Percentiles rank a stretch among this genome's conserved stretches.
phyloP scores from a whole-genome alignment of 257 asterid species.

The Paulownia fortunei region DNA sequence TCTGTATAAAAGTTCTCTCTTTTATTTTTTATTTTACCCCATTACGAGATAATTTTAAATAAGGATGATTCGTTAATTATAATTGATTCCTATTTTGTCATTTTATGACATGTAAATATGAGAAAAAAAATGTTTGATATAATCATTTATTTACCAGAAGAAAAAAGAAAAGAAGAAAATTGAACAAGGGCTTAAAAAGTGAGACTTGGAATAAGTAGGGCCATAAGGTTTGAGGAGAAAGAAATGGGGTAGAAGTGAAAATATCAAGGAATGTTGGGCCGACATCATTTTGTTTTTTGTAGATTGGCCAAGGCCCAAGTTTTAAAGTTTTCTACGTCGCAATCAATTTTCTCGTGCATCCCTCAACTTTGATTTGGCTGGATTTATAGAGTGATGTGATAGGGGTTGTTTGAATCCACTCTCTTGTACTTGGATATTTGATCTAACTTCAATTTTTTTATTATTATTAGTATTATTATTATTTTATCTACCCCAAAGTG shows the following conservation, averaged over 20 bases:
- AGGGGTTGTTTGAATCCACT: no score
- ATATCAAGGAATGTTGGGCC: constrained; percentile 12
- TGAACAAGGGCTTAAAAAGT: neutral
- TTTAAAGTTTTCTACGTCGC: neutral
- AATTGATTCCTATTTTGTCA: neutral
- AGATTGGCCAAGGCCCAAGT: neutral
- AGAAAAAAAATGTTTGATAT: no score
- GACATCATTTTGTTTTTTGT: neutral
- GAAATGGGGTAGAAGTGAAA: neutral
- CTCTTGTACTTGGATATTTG: neutral
- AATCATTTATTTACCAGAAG: no score
- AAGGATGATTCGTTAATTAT: neutral
- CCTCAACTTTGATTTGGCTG: neutral
- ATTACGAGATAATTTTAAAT: neutral
- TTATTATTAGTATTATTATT: no score
- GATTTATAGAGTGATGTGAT: neutral
- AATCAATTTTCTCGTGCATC: neutral
- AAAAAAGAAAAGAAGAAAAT: no score
- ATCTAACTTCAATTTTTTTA: neutral
- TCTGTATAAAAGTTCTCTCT: no score
- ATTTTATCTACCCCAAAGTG: no score
- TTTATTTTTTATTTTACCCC: no score
- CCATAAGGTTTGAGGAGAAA: neutral
- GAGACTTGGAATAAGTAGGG: neutral
- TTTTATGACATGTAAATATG: neutral